Evolutionary conservation across 31 red algal genomes (phyloP), one percentile per base, ranked within the genome.

Genomic region (Porphyra umbilicalis): DNA sequence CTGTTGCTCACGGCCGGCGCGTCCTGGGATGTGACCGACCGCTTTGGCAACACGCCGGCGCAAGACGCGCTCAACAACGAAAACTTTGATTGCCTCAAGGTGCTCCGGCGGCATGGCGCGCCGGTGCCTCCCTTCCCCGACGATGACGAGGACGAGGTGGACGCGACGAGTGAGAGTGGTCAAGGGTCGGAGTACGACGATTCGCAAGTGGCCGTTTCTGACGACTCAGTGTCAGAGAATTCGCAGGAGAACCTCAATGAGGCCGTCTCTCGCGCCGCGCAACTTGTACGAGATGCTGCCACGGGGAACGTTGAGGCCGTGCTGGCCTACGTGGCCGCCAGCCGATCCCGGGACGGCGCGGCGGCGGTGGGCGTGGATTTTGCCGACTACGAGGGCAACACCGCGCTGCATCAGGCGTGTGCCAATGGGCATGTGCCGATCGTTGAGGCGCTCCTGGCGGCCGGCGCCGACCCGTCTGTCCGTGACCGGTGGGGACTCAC

Each of bases 11-110:
- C 85, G 36, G 85, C 89, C 78, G 94, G 94, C 25, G 94, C 94
- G 8, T 83, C 85, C 33, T 67, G 86, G 75, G 80, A 81, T 25
- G 98, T 81, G 30, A 90, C 80, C 29, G 94, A 97, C 81, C 85
- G 92, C 76, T 90, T 80, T 82, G 98, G 98, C n/a, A 87, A 90
- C 82, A 90, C 94, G 46, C 91, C 98, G 25, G 82, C 97, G 35
- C 84, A 92, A 79, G 94, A 99, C 35, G 98, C 98, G 77, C 84
- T 93, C 20, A 91, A 90, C 40, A 95, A 94, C 75, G 92, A 90
- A 18, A 92, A 99, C 84, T 75, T 82, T 14, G 87, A 94, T n/a
- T 74, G 91, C 15, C 71, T 94, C 32, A 39, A 76, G 14, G 68
- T 85, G 37, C 78, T 92, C 25, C 79, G 88, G 75, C 87, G 86